A percentile compares a stretch with the other conserved stretches of the same genome.
Evolutionary conservation across 129 eudicot species (phyloP).

Genomic region (Flaveria robusta): DNA sequence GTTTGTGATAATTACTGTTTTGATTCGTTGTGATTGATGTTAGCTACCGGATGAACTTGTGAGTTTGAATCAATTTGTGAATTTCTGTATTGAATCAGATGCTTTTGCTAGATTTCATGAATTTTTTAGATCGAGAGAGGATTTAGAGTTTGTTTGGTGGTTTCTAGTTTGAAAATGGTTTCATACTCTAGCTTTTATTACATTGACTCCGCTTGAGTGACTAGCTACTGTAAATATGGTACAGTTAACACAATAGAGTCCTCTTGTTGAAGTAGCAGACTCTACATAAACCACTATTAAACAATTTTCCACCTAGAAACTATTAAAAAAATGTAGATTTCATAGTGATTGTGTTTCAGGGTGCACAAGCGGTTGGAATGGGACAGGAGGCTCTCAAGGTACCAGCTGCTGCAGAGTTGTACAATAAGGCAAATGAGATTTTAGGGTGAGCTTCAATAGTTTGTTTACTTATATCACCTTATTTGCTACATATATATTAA

Average conservation of each 20-base stretch:
- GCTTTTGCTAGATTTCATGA: neutral
- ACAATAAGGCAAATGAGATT: constrained; percentile 77
- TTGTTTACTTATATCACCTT: constrained; percentile 18
- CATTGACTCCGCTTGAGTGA: no score
- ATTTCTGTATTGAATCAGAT: neutral
- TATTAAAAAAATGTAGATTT: no score
- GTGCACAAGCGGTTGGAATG: constrained; percentile 99
- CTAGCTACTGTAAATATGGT: no score
- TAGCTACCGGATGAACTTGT: neutral
- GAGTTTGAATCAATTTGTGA: neutral
- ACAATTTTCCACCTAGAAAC: no score
- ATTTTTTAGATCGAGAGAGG: no score
- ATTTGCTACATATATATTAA: neutral
- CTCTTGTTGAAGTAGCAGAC: no score
- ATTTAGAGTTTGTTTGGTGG: no score
- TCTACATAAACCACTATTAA: no score
- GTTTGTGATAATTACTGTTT: neutral
- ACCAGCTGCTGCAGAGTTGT: constrained; percentile 93
- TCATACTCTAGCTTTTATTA: no score
- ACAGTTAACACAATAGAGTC: no score
- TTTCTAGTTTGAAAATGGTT: no score
- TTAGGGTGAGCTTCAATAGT: constrained; percentile 58
- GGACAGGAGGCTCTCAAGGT: constrained; percentile 85
- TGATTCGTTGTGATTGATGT: neutral
- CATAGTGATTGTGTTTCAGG: constrained; percentile 48